These are phyloP conservation scores for Brassica cretica DNA, from an alignment of 345 rosid genomes.

Conservation along the genomic window DNA sequence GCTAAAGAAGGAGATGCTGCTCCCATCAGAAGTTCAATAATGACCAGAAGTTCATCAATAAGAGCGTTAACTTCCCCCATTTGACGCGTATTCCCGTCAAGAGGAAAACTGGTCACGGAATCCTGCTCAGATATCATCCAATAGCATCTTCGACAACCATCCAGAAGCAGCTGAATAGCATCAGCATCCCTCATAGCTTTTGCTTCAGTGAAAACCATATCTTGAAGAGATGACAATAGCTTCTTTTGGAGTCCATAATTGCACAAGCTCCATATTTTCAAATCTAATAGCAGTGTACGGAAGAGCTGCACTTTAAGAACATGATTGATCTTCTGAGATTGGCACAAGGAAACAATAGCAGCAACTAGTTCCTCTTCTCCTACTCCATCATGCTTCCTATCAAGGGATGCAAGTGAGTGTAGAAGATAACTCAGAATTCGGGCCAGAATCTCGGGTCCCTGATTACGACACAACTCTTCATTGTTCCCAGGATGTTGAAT, in stretches of 20 bases:
- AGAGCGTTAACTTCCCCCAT: conserved; percentile 95
- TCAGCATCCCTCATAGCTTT: conserved; percentile 87
- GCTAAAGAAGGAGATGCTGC: conserved; percentile 80
- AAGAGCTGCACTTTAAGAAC: conserved; percentile 94
- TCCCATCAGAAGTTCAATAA: conserved; percentile 93
- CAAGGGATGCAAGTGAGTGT: conserved; percentile 71
- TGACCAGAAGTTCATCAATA: conserved; percentile 96
- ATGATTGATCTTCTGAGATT: conserved; percentile 81
- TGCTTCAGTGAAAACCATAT: conserved; percentile 99
- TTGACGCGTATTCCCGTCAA: conserved; percentile 62
- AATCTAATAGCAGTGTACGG: conserved; percentile 80
- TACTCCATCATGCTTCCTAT: conserved; percentile 64
- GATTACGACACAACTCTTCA: conserved; percentile 75
- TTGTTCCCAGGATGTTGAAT: conserved; percentile 86
- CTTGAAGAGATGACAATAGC: conserved; percentile 90
- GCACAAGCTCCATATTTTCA: conserved; percentile 95
- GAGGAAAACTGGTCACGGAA: conserved; percentile 64
- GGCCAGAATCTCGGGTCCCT: conserved; percentile 90
- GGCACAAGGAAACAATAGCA: conserved; percentile 92
- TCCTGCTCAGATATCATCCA: conserved; percentile 89
- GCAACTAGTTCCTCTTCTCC: conserved; percentile 96
- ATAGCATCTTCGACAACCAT: conserved; percentile 98
- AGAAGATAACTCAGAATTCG: conserved; percentile 85
- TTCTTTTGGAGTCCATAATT: conserved; percentile 97
- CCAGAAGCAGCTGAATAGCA: conserved; percentile 98